A percentile compares a stretch with the other conserved stretches of the same genome.
These are phyloP conservation scores for Aspergillus ustus DNA, from an alignment of 2,329 filamentous ascomycete genomes.

Conservation along the genomic window DNA sequence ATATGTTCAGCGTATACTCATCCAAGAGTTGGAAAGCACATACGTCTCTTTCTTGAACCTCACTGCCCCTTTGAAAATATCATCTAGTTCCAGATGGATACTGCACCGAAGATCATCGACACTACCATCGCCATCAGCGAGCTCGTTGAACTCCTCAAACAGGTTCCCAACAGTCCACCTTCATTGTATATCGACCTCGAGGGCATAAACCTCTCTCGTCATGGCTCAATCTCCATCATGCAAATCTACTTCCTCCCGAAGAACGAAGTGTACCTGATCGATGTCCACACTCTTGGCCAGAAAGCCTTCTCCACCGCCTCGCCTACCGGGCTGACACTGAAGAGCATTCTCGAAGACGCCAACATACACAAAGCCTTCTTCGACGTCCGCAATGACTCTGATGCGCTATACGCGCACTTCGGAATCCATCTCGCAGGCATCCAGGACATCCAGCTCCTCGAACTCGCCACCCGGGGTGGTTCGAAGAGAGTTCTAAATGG, in stretches of 20 bases:
- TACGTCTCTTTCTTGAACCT: not conserved
- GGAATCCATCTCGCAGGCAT: conserved; percentile 50
- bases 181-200: conserved; percentile 1
- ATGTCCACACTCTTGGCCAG: conserved; percentile 1
- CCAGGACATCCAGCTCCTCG: conserved; percentile 62
- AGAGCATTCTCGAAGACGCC: not conserved
- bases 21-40: not conserved
- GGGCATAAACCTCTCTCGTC: conserved; percentile 1
- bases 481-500: conserved; percentile 36
- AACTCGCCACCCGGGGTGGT: conserved; percentile 46
- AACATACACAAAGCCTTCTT: conserved; percentile 59
- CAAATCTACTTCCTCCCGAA: not conserved
- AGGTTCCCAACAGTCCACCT: not conserved
- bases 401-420: conserved; percentile 57
- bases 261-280: not conserved
- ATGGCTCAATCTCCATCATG: conserved; percentile 8
- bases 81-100: not conserved
- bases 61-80: not conserved
- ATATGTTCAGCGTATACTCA: not conserved
- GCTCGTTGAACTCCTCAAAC: not conserved
- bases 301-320: not conserved
- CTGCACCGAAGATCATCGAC: not conserved
- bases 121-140: not conserved
- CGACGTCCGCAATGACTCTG: conserved; percentile 63
- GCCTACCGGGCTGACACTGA: not conserved